Percentiles rank a stretch among this genome's conserved stretches.
Conservation (phyloP, 352 stramenopile genomes). For the Globisporangium middletonii region DNA sequence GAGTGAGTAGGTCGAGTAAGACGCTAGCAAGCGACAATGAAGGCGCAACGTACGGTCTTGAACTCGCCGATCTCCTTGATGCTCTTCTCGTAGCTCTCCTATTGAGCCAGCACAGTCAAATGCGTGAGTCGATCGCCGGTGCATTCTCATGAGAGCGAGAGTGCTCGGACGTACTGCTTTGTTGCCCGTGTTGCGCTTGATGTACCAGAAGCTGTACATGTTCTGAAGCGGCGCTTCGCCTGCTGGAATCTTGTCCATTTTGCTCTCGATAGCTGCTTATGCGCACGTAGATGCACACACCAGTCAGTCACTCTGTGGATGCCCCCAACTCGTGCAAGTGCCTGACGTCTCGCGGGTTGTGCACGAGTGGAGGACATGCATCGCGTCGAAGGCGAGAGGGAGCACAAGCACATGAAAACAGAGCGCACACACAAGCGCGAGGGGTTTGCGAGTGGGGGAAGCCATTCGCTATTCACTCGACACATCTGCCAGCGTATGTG, state of each 20-base stretch:
- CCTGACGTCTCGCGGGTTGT: not conserved
- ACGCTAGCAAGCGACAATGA: not conserved
- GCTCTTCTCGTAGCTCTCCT: constrained; percentile 92
- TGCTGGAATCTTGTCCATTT: constrained; percentile 15
- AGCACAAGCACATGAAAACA: too few species aligned
- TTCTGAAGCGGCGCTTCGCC: constrained; percentile 81
- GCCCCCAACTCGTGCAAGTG: too few species aligned
- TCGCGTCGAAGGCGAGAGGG: not conserved
- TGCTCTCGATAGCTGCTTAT: constrained; percentile 23
- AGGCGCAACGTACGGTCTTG: constrained; percentile 57
- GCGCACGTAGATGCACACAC: not conserved
- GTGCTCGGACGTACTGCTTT: constrained; percentile 43
- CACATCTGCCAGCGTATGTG: not conserved
- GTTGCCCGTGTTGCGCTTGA: constrained; percentile 81
- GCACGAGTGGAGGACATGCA: too few species aligned
- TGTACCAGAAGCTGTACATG: constrained; percentile 88
- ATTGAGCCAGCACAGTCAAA: not conserved
- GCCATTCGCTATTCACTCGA: not conserved
- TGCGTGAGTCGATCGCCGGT: too few species aligned
- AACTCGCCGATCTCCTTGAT: constrained; percentile 92
- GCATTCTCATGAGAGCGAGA: not conserved
- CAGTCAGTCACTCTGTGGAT: not conserved
- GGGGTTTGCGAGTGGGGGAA: too few species aligned
- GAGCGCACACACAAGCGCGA: not conserved
- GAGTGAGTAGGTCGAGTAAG: not conserved